These are phyloP conservation scores for Cephalotrichum gorgonifer DNA, from an alignment of 2,329 filamentous ascomycete genomes.

Conservation along the genomic window DNA sequence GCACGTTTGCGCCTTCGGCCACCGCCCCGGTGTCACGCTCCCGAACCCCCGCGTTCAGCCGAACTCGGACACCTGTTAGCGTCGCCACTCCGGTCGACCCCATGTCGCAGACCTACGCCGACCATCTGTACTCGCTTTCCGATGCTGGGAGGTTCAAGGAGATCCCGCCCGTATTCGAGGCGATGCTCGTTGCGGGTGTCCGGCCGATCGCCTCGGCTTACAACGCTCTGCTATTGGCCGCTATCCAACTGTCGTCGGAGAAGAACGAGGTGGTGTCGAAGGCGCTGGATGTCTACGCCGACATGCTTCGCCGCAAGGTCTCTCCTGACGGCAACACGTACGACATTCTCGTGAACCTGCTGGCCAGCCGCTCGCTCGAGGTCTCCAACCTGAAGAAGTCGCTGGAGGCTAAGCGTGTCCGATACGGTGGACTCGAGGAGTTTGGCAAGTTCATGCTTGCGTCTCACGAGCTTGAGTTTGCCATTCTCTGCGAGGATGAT, in stretches of 20 bases:
- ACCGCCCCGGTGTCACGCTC: constrained; percentile 28
- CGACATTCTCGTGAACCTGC: constrained; percentile 71
- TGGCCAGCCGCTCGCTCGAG: constrained; percentile 73
- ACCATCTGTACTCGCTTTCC: constrained; percentile 67
- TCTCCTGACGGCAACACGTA: constrained; percentile 78
- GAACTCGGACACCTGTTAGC: constrained; percentile 31
- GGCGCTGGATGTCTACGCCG: constrained; percentile 87
- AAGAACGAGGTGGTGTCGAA: constrained; percentile 81
- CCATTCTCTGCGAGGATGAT: constrained; percentile 78
- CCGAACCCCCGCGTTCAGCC: constrained; percentile 29
- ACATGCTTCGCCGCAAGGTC: constrained; percentile 85
- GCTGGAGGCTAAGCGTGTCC: constrained; percentile 70
- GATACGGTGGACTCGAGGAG: constrained; percentile 79
- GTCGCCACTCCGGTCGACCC: constrained; percentile 48
- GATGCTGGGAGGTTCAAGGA: constrained; percentile 67
- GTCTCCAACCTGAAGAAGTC: constrained; percentile 60
- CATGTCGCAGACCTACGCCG: constrained; percentile 62
- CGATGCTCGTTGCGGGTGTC: constrained; percentile 73
- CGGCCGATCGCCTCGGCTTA: constrained; percentile 79
- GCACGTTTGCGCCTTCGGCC: constrained; percentile 12
- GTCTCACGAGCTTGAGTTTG: constrained; percentile 78
- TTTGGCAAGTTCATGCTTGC: constrained; percentile 78
- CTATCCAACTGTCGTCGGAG: constrained; percentile 69
- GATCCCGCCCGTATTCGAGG: constrained; percentile 84
- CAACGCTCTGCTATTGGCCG: constrained; percentile 78